A percentile compares a stretch with the other conserved stretches of the same genome.
phyloP scores from a whole-genome alignment of 225 moss, liverwort and hornwort species.

The Bryum argenteum region DNA sequence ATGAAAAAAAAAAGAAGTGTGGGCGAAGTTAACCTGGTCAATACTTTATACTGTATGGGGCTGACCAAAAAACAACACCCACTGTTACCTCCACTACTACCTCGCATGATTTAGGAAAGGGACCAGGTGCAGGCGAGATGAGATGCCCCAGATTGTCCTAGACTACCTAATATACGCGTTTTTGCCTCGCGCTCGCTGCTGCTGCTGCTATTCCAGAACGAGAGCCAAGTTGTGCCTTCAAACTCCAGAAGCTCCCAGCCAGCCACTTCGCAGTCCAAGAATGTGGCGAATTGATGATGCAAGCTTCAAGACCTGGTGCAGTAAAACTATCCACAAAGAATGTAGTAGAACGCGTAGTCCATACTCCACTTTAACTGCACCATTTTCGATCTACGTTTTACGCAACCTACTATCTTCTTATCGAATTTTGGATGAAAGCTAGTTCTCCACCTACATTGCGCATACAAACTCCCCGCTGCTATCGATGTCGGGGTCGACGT shows the following conservation, averaged over 20 bases:
- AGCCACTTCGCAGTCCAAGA: not conserved
- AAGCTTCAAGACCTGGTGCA: constrained; percentile 29
- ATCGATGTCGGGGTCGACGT: constrained; percentile 69
- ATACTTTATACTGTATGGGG: constrained; percentile 38
- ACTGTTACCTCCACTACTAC: constrained; percentile 33
- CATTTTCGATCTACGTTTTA: constrained; percentile 1
- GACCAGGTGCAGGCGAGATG: constrained; percentile 25
- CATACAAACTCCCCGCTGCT: constrained; percentile 99
- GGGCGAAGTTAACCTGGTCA: constrained; percentile 24
- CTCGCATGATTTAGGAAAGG: constrained; percentile 19
- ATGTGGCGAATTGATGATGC: not conserved
- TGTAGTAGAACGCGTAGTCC: not conserved
- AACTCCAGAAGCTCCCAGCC: not conserved
- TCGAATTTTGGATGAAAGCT: not conserved
- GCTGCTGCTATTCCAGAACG: not conserved
- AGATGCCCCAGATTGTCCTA: constrained; percentile 24
- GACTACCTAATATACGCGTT: constrained; percentile 17
- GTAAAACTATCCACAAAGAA: constrained; percentile 45
- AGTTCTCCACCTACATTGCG: constrained; percentile 58
- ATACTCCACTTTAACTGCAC: constrained; percentile 32
- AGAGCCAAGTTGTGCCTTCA: not conserved
- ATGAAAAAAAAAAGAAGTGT: constrained; percentile 5
- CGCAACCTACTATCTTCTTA: constrained; percentile 15
- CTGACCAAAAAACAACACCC: constrained; percentile 44
- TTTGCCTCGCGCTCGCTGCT: not conserved